Conservation (phyloP, 106 monocot genomes). For the Xerophyta viscosa region DNA sequence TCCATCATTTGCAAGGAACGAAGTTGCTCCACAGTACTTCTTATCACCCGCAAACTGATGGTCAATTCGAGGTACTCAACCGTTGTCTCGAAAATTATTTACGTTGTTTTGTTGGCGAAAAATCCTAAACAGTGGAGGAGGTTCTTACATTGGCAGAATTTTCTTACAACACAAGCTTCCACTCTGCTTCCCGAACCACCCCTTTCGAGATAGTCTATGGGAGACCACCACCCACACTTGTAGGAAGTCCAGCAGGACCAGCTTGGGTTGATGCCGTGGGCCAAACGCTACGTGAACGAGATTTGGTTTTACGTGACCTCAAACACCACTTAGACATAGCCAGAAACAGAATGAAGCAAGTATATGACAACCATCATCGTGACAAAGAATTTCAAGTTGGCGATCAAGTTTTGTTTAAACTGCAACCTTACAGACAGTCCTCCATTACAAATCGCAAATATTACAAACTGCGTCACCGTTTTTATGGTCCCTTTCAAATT, state of each 20-base stretch:
- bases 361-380: not conserved
- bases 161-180: not conserved
- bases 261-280: not conserved
- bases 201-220: not conserved
- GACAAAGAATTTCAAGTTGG: not conserved
- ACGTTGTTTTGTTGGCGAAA: not conserved
- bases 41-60: slow-evolving; percentile 1
- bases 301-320: not conserved
- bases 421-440: not conserved
- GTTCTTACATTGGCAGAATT: not conserved
- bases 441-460: not conserved
- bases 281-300: not conserved
- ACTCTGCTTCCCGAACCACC: not conserved
- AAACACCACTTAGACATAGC: not conserved
- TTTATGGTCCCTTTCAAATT: not conserved
- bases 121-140: not conserved
- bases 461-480: not conserved
- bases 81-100: not conserved
- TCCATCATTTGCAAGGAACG: not conserved
- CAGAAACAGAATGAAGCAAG: not conserved
- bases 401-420: not conserved
- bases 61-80: not conserved
- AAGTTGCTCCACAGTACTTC: not conserved
- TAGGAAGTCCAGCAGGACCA: not conserved
- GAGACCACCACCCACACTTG: not conserved